Evolutionary conservation across 495 filamentous ascomycete species (phyloP), one percentile per base, ranked within the genome.

Genomic region (Penicillium canescens): DNA sequence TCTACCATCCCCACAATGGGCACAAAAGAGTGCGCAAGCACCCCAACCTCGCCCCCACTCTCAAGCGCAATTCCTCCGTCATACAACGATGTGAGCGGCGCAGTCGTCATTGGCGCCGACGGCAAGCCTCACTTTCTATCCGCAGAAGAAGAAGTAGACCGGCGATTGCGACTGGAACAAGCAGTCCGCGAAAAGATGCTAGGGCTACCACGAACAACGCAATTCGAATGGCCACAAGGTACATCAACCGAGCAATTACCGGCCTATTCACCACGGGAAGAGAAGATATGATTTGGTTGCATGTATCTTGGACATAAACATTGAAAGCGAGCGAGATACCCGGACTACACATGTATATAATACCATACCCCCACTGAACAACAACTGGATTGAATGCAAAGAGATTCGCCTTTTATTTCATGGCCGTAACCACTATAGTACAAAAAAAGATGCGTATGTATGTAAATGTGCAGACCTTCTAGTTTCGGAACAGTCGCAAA

Each of bases 401-500:
- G 33, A 40, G n/a, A 35, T 37, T 36, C 40, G 28, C 48, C 48
- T 51, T 51, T 42, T 35, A 18, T 36, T 42, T 43, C 7, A 23
- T 51, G 37, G 49, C 18, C 33, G 20, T 43, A 37, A 18, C 49
- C 18, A 35, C 40, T 51, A 43, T 51, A 42, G 31, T 51, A 54
- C 51, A 54, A 52, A 18, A 18, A 23, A 41, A 16, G 37, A 18
- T 31, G 28, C 28, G 6, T 51, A n/a, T 18, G 38, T 35, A 43
- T 36, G 39, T 36, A 36, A n/a, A 36, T 28, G n/a, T 36, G 26
- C 23, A 44, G 31, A 18, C 51, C 28, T 24, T 24, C 23, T 46
- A 81, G 62, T 69, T 81, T 55, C 85, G 81, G 66, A 96, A 96
- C 61, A 96, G 71, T 72, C 80, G 86, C 72, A 96, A 69, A 2